Evolutionary conservation across 148 eudicot genomes (phyloP).

Genomic region (Polygonum maritimum): DNA sequence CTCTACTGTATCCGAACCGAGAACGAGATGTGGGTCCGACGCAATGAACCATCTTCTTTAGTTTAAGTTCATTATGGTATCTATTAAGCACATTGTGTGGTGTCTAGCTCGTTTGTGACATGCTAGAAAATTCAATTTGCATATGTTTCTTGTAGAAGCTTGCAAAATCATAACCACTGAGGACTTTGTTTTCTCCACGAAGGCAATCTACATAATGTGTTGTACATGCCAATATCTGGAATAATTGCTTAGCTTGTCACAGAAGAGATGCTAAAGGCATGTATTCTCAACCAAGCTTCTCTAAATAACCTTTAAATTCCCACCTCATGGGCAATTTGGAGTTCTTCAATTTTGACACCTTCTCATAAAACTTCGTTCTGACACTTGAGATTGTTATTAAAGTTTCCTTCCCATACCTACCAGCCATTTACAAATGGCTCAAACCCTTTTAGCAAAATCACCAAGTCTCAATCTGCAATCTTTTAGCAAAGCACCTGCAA

Average conservation of each 20-base stretch:
- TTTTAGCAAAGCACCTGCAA: neutral
- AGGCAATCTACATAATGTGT: neutral
- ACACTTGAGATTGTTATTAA: neutral
- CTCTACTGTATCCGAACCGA: no score
- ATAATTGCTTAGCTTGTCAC: neutral
- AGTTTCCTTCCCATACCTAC: constrained; percentile 7
- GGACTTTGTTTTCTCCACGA: neutral
- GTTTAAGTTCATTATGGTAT: neutral
- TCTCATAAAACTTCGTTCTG: neutral
- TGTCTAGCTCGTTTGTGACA: neutral
- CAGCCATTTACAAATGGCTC: constrained; percentile 3
- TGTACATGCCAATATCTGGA: neutral
- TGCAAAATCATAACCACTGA: neutral
- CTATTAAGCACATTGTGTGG: neutral
- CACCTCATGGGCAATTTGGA: neutral
- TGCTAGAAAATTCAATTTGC: neutral
- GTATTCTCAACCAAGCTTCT: neutral
- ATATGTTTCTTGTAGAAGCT: constrained; percentile 4
- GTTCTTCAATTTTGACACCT: neutral
- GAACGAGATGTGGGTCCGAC: neutral
- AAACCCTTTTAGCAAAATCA: neutral
- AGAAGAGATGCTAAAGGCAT: neutral
- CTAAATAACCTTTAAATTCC: neutral
- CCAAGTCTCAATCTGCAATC: neutral
- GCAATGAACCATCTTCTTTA: neutral